A percentile compares a stretch with the other conserved stretches of the same genome.
phyloP scores from a whole-genome alignment of 176 grass and related monocot genomes.

The Aegilops tauschii region DNA sequence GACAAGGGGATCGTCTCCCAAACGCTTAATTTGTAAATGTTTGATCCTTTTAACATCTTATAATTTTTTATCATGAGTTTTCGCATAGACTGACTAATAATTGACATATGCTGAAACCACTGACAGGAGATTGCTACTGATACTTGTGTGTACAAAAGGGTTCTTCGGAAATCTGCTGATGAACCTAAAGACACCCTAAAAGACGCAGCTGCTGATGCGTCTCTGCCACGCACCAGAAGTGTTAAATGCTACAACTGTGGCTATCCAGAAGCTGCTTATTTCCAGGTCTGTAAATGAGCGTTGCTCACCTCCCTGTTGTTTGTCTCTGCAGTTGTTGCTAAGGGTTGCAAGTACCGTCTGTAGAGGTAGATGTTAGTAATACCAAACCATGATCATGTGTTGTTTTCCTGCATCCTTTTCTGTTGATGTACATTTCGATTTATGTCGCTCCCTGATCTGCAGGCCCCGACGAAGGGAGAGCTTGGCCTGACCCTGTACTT shows the following conservation, averaged over 20 bases:
- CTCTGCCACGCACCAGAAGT: conserved; percentile 79
- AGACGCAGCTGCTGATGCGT: conserved; percentile 66
- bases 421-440: neutral
- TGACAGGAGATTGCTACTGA: conserved; percentile 57
- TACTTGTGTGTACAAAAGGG: conserved; percentile 82
- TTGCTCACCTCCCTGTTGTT: neutral
- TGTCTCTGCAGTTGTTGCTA: neutral
- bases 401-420: neutral
- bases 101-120: neutral
- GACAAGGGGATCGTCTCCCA: no score
- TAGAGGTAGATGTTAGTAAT: neutral
- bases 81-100: neutral
- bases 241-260: conserved; percentile 74
- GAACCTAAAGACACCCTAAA: conserved; percentile 58
- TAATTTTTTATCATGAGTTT: neutral
- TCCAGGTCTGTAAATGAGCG: conserved; percentile 43
- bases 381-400: neutral
- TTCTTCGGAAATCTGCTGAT: conserved; percentile 51
- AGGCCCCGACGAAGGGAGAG: conserved; percentile 65
- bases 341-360: neutral
- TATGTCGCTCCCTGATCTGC: neutral
- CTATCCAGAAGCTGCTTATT: conserved; percentile 80
- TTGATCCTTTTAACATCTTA: neutral
- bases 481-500: conserved; percentile 77
- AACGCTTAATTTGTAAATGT: neutral